Base-by-base conservation (phyloP, 169 alveolate genomes). In the Cardiosporidium cionae region DNA sequence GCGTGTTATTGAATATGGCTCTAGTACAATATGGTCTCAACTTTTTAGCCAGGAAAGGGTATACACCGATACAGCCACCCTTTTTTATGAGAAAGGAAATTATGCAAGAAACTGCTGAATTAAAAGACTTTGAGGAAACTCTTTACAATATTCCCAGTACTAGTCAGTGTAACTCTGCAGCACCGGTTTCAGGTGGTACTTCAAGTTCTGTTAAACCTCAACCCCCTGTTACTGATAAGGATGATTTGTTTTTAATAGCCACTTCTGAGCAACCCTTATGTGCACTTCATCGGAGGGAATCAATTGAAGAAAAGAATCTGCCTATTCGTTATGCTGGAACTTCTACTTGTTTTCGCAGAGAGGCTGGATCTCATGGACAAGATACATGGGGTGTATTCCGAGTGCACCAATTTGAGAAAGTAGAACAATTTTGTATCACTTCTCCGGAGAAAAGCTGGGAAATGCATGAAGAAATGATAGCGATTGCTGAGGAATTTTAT, bases 181-280 rank as follows among this genome's bases (percentile, higher is more conserved):
- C 58, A n/a, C 58, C 9, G 58, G 25, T n/a, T n/a, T 16, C 58
- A 44, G 25, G 25, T 44, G 58, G 25, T 44, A 16, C 58, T 9
- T n/a, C 9, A n/a, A n/a, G 16, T n/a, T 16, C 9, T n/a, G 16
- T 16, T n/a, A n/a, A 9, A 16, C 25, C 16, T n/a, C 25, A 9
- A 44, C 58, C 58, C 25, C 16, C 58, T n/a, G 58, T n/a, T 44
- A 69, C 66, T 27, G 82, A 74, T 9, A 73, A 86, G 86, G 70
- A 68, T 64, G 97, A 95, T 52, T 74, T 90, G 76, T 98, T 93
- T 83, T 88, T 98, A 68, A 95, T 96, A 33, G 99, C 99, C 27
- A 98, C 99, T 4, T 96, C 99, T 35, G 99, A 98, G 87, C 98
- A 98, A 87, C 99, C 99, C 22, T 88, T 98, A 33, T 93, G 98